phyloP scores from a whole-genome alignment of 2,329 filamentous ascomycete genomes.

The Aspergillus transmontanensis region DNA sequence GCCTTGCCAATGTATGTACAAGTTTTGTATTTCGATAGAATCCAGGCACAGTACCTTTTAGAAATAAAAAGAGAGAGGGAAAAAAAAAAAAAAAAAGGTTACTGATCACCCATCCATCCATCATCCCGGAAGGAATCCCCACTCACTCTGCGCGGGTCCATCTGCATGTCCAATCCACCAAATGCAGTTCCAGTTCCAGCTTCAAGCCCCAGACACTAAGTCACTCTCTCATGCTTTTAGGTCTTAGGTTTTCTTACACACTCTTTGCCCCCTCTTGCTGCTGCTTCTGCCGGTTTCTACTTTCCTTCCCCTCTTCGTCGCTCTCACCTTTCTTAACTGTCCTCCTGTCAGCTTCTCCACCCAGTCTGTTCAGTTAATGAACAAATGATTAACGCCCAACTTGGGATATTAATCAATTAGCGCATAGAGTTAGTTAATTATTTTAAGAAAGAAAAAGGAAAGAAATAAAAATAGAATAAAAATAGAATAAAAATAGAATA shows the following conservation, averaged over 20 bases:
- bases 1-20: neutral
- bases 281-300: conserved; percentile 4
- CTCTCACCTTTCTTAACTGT: neutral
- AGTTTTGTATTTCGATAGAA: neutral
- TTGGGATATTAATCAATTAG: neutral
- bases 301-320: conserved; percentile 7
- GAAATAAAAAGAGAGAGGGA: neutral
- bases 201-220: conserved; percentile 1
- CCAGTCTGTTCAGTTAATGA: neutral
- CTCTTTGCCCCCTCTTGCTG: conserved; percentile 5
- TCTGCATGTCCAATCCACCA: neutral
- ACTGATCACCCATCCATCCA: neutral
- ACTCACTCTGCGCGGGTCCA: conserved; percentile 3
- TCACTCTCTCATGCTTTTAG: neutral
- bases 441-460: neutral
- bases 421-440: neutral
- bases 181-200: conserved; percentile 2
- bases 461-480: neutral
- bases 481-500: neutral
- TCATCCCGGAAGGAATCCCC: neutral
- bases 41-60: neutral
- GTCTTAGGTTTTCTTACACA: neutral
- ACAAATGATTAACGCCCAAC: neutral
- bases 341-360: neutral
- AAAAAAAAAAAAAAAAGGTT: neutral